phyloP scores from a whole-genome alignment of 176 grass and related monocot species.

The Triticum monococcum region DNA sequence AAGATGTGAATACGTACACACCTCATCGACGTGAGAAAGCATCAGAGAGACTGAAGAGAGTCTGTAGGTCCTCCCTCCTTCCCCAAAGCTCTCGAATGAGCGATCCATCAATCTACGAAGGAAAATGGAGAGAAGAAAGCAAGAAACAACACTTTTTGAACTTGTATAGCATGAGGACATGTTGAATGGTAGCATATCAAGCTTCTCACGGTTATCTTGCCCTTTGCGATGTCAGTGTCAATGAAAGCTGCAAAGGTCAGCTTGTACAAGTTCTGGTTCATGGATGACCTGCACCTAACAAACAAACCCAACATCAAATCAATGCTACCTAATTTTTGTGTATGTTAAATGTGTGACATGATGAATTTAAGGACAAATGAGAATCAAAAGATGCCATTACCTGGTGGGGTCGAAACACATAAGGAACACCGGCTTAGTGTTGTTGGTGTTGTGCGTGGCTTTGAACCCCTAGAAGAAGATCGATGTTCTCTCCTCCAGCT shows the following conservation, averaged over 20 bases:
- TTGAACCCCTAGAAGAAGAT: not conserved
- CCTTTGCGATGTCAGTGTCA: conserved; percentile 40
- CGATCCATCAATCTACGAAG: conserved; percentile 53
- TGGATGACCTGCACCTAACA: conserved; percentile 49
- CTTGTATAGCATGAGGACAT: not conserved
- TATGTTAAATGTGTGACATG: not conserved
- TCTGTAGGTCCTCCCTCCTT: conserved; percentile 54
- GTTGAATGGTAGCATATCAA: conserved; percentile 35
- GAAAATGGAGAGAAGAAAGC: not conserved
- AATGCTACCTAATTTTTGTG: not conserved
- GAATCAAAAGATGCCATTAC: not conserved
- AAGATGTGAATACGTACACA: conserved; percentile 42
- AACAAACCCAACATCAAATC: not conserved
- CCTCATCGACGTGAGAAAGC: conserved; percentile 42
- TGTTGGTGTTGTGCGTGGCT: not conserved
- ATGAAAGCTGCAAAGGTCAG: conserved; percentile 69
- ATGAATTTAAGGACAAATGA: not conserved
- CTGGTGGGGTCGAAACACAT: conserved; percentile 78
- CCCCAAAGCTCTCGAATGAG: conserved; percentile 76
- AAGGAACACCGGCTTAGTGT: conserved; percentile 52
- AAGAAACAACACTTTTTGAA: not conserved
- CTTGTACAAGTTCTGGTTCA: conserved; percentile 39
- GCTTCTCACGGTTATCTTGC: conserved; percentile 64
- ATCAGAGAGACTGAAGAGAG: conserved; percentile 52
- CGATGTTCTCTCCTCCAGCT: too few relatives aligned